Conservation (phyloP, 108 stramenopile species). For the Chaetoceros tenuissimus region DNA sequence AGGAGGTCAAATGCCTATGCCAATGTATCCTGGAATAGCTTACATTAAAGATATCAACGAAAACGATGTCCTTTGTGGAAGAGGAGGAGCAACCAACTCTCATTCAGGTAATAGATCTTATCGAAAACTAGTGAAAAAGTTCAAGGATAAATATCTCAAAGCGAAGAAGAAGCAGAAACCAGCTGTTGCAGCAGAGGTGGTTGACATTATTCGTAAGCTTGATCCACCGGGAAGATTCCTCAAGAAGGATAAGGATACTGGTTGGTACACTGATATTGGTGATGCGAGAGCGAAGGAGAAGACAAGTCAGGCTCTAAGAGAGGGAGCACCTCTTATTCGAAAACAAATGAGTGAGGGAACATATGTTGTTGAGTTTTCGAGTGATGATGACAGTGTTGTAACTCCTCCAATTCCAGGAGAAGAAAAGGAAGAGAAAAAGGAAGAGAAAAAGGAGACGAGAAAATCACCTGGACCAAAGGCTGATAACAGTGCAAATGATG, state of each 20-base stretch:
- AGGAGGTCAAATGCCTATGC: not conserved
- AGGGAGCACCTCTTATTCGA: constrained; percentile 50
- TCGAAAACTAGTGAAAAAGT: constrained; percentile 54
- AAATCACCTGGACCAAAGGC: not conserved
- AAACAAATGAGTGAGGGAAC: constrained; percentile 1
- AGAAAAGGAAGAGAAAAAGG: not conserved
- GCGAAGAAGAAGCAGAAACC: constrained; percentile 78
- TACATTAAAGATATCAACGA: constrained; percentile 22
- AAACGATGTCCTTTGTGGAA: constrained; percentile 66
- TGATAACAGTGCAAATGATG: not conserved
- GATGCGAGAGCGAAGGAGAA: constrained; percentile 36
- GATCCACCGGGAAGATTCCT: constrained; percentile 27
- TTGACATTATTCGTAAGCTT: constrained; percentile 30
- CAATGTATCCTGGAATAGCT: not conserved
- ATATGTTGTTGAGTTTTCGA: not conserved
- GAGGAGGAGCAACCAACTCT: constrained; percentile 74
- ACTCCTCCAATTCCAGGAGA: not conserved
- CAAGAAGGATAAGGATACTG: constrained; percentile 16
- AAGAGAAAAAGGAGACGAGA: not conserved
- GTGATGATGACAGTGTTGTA: not conserved
- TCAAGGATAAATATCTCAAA: constrained; percentile 40
- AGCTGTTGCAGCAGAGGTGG: constrained; percentile 43
- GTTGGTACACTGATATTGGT: constrained; percentile 19
- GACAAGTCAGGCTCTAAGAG: constrained; percentile 50
- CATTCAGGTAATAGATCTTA: constrained; percentile 65